Evolutionary conservation across 257 asterid genomes (phyloP), one percentile per base, ranked within the genome.

Genomic region (Ocimum tenuiflorum): DNA sequence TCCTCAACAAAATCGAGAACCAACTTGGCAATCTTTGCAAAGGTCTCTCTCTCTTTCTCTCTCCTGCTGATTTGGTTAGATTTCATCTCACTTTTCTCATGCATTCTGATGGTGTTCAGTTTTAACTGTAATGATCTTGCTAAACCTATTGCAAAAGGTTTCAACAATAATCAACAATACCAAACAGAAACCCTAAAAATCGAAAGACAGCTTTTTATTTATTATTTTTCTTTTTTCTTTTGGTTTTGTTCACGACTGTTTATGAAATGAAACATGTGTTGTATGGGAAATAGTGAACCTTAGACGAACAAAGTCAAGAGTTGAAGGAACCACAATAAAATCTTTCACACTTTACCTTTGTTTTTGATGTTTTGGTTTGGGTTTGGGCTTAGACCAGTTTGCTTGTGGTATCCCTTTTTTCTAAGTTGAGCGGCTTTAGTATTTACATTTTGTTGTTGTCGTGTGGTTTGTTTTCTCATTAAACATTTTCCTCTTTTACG

Each of bases 11-110:
- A 8, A 87, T 91, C 41, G 73, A 87, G 77, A 41, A 80, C 48
- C 96, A 91, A 69, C 88, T 91, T 63, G 69, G 73, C 58, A 79
- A 76, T 78, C 88, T 91, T 17, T 81, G 85, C 81, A 85, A 70
- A 81, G 96, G 96, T 11, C 46, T 46, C 69, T 45, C 68, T 62
- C 60, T 48, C 41, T 11, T 56, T 18, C 52, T 46, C 35, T 48
- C 68, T 62, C 60, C 38, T 29, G 9, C 59, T 35, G 20, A 63
- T 45, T 41, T 53, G 18, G 58, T 22, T 7, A 7, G 19, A 48
- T 12, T 41, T 23, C 20, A 24, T 50, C 52, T 12, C 11, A 33
- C 47, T 48, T 50, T 24, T 74, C 60, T 65, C 70, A 72, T 77
- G 81, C 75, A 59, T 63, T 19, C 38, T 23, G 12, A 55, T 7